Evolutionary conservation across 805 yeast species (phyloP), one percentile per base, ranked within the genome.

Genomic region (Saturnispora silvae): DNA sequence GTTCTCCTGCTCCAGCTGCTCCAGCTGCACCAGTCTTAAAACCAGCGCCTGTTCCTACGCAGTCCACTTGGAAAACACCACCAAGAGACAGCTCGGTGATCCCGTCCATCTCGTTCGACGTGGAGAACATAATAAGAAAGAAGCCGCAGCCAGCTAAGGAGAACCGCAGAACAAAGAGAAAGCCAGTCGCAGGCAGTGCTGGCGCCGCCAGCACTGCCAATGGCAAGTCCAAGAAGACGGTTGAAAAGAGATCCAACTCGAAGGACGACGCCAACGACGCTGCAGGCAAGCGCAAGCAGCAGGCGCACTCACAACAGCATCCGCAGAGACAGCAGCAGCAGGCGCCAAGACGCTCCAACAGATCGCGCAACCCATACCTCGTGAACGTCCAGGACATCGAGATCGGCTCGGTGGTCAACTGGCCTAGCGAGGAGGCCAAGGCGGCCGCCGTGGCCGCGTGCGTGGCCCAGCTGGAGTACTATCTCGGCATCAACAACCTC

Each of bases 401-500:
- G 11, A 6, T 36, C 18, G 39, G 39, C 8, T 7, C 34, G n/a
- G 26, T 25, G 15, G 35, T 43, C 16, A 38, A 40, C 11, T 43
- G 45, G 45, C 40, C 41, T 4, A 28, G 39, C 9, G 28, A 29
- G 10, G 44, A 43, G 33, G 33, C 37, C 14, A 37, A 44, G 20
- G 22, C 24, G 4, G 47, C 41, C 30, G 44, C 53, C 13, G 36
- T 43, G 28, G 42, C 40, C 16, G 36, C 50, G 20, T 37, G 50
- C 32, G 41, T 70, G 6, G 57, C 56, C 57, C 97, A 87, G 65
- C 65, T 89, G 36, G 92, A 84, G 54, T 92, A 92, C 65, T 92
- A 92, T 60, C 82, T 92, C 63, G 79, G 94, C 22, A 67, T 77
- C 35, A 95, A 85, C 50, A 92, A 92, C 60, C 68, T 92, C 60